Conservation (phyloP, 352 stramenopile genomes). For the Phytophthora podocarpi region DNA sequence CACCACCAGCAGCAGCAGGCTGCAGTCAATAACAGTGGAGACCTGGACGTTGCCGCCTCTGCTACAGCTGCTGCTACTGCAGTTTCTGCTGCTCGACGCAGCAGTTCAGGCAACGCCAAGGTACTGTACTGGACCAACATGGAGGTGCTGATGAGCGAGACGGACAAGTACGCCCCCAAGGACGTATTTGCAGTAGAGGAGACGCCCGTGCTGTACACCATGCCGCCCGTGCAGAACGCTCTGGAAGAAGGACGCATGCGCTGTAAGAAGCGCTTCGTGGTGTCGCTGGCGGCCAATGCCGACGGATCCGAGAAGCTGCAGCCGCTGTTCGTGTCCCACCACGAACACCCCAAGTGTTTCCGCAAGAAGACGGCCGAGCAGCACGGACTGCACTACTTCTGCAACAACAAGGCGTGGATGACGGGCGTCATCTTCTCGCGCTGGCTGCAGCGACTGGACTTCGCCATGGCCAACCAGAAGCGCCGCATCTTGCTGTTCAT, state of each 20-base stretch:
- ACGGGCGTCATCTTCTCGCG: slow-evolving; percentile 85
- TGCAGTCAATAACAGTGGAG: too few relatives aligned
- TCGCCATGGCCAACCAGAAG: slow-evolving; percentile 78
- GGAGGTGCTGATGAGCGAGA: slow-evolving; percentile 64
- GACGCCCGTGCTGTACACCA: slow-evolving; percentile 75
- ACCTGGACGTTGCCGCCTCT: background rate
- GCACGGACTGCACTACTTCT: slow-evolving; percentile 84
- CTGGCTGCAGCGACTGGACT: slow-evolving; percentile 82
- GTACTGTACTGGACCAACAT: slow-evolving; percentile 67
- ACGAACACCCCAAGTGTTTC: slow-evolving; percentile 80
- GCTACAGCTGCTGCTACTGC: background rate
- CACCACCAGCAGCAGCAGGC: slow-evolving; percentile 37
- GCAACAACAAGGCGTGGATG: slow-evolving; percentile 85
- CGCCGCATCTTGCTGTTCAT: slow-evolving; percentile 79
- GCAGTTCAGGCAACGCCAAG: slow-evolving; percentile 20
- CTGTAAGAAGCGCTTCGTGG: slow-evolving; percentile 76
- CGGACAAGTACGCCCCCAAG: slow-evolving; percentile 74
- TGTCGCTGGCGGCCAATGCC: slow-evolving; percentile 67
- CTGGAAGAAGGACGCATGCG: slow-evolving; percentile 56
- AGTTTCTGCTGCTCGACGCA: background rate
- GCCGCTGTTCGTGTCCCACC: slow-evolving; percentile 82
- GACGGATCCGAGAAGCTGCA: slow-evolving; percentile 80
- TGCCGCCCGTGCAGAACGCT: slow-evolving; percentile 54
- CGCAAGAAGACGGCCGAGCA: slow-evolving; percentile 77
- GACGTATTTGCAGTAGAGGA: slow-evolving; percentile 84